These are phyloP conservation scores for Dioscorea dumetorum DNA, from an alignment of 106 monocot genomes.

Conservation along the genomic window DNA sequence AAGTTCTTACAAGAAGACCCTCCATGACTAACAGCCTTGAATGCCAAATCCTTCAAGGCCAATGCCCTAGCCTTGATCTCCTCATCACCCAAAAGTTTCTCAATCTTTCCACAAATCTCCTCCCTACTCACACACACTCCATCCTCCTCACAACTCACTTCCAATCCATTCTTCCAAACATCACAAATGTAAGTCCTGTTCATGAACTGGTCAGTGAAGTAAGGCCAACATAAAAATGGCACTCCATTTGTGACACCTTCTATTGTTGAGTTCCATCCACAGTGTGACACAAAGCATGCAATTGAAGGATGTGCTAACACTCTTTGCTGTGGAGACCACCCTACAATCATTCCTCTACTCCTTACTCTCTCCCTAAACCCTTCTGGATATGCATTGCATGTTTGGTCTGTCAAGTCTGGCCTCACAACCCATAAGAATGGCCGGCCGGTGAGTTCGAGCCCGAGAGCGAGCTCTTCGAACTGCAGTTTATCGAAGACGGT, in stretches of 20 bases:
- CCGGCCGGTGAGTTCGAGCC: constrained; percentile 35
- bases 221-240: constrained; percentile 6
- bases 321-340: constrained; percentile 48
- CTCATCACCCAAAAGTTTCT: background rate
- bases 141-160: background rate
- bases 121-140: background rate
- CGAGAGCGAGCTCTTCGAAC: constrained; percentile 44
- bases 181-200: constrained; percentile 7
- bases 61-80: no score
- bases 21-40: no score
- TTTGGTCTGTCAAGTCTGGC: constrained; percentile 22
- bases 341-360: constrained; percentile 23
- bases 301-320: constrained; percentile 47
- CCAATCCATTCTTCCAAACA: constrained; percentile 1
- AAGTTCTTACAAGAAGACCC: no score
- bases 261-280: constrained; percentile 54
- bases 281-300: constrained; percentile 53
- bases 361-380: constrained; percentile 10
- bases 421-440: constrained; percentile 64
- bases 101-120: background rate
- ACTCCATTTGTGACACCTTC: constrained; percentile 39
- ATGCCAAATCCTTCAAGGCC: no score
- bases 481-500: constrained; percentile 32
- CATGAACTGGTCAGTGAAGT: constrained; percentile 6
- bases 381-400: constrained; percentile 6